phyloP scores from a whole-genome alignment of 2,329 filamentous ascomycete species.

The Botrytis galanthina region DNA sequence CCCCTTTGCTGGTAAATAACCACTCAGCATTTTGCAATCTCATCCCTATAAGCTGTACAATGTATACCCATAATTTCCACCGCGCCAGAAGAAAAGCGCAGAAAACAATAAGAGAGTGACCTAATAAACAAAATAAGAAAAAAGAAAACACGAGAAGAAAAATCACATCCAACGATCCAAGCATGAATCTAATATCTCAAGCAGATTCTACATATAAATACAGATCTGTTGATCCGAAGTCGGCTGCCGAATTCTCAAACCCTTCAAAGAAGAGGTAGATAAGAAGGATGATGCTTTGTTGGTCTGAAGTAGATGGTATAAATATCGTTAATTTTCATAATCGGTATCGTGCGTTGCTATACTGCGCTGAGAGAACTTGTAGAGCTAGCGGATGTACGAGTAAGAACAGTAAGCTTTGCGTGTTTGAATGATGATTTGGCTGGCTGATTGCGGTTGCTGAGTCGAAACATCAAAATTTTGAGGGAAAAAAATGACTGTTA shows the following conservation, averaged over 20 bases:
- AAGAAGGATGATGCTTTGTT: background rate
- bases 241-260: no score
- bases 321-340: background rate
- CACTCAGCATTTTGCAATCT: background rate
- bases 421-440: background rate
- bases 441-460: background rate
- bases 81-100: background rate
- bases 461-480: background rate
- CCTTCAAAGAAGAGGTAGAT: background rate
- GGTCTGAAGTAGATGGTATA: background rate
- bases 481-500: background rate
- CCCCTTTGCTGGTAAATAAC: background rate
- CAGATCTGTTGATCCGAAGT: background rate
- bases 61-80: background rate
- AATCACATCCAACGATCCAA: background rate
- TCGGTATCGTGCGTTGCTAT: background rate
- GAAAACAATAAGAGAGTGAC: background rate
- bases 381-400: background rate
- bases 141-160: background rate
- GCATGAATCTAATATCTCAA: background rate
- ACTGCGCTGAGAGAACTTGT: background rate
- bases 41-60: background rate
- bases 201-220: background rate
- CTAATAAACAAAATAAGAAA: background rate
- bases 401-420: background rate